Evolutionary conservation across 2,329 filamentous ascomycete genomes (phyloP), one percentile per base, ranked within the genome.

Genomic region (Xylariaceae sp.): DNA sequence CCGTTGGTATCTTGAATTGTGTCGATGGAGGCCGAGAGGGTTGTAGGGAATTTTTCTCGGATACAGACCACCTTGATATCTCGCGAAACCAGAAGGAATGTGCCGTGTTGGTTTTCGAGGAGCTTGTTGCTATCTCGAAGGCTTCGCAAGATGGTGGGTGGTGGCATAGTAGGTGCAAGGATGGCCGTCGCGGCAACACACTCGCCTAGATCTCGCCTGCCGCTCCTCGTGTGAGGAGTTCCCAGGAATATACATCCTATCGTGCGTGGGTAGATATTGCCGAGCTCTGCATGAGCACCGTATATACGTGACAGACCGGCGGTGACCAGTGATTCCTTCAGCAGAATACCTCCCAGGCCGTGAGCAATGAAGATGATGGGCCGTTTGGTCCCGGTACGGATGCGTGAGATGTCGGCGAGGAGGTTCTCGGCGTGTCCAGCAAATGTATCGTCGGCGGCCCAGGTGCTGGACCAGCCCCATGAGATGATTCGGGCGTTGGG

Each of bases 11-110:
- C 60, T 16, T 53, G 61, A 8, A 56, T 59, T 9, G 61, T 57
- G 13, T 65, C 63, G 32, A 60, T 49, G 3, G 61, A 63, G 6
- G 55, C 54, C 8, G 52, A 34, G 19, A 65, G 57, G 7, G 61
- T 65, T 18, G 65, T 65, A 0, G 64, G 63, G 12, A 64, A 30
- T 47, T 60, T 65, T 39, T 67, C 66, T 46, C 64, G 56, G 18
- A 67, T 52, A 43, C 66, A 68, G 16, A 68, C 55, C 1, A 68
- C 64, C 42, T 63, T 60, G n/a, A 67, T 68, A 47, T 68, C 65
- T 62, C 65, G 61, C 1, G 66, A 68, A 10, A 68, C 49, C 37
- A 67, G 57, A 5, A 64, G 47, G 42, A 67, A 68, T 9, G 65
- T 65, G 29, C 57, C 61, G 47, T 66, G 65, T 46, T 66, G 61